A percentile compares a stretch with the other conserved stretches of the same genome.
Evolutionary conservation across 139 green algal species (phyloP).

Genomic region (Eudorina sp.): DNA sequence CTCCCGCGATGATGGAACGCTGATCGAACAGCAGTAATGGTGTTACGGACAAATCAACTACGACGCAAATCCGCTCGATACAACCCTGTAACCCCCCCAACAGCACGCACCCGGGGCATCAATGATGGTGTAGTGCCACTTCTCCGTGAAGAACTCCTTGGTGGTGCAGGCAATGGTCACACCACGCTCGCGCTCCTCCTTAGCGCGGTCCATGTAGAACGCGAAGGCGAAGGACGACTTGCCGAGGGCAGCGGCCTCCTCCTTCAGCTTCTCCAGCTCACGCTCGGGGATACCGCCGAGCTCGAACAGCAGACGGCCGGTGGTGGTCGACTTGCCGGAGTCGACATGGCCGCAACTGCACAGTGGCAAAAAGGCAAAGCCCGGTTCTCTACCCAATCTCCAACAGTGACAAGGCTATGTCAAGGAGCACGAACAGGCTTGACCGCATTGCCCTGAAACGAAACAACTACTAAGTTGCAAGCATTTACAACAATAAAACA

Average conservation of each 20-base stretch:
- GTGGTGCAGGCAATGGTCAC: constrained; percentile 97
- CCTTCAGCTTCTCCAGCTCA: constrained; percentile 98
- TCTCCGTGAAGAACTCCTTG: constrained; percentile 99
- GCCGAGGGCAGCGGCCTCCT: constrained; percentile 86
- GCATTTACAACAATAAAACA: too few species aligned
- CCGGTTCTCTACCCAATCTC: too few species aligned
- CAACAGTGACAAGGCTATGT: too few species aligned
- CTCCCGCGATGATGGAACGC: too few species aligned
- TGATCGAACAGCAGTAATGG: too few species aligned
- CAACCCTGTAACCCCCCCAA: too few species aligned
- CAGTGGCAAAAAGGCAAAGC: too few species aligned
- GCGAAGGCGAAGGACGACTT: constrained; percentile 95
- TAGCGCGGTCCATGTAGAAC: constrained; percentile 94
- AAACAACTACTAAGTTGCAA: too few species aligned
- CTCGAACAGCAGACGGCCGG: constrained; percentile 97
- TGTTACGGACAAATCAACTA: too few species aligned
- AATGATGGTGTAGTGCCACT: constrained; percentile 99
- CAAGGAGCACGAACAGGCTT: too few species aligned
- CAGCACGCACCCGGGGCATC: constrained; percentile 92
- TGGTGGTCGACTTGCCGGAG: constrained; percentile 97
- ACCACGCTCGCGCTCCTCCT: constrained; percentile 95
- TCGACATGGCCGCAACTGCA: constrained; percentile 92
- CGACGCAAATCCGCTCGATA: too few species aligned
- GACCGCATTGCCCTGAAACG: too few species aligned
- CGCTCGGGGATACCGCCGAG: constrained; percentile 98